A percentile compares a stretch with the other conserved stretches of the same genome.
Conservation (phyloP, 1,284 basidiomycete species). For the Fomitopsis pinicola region DNA sequence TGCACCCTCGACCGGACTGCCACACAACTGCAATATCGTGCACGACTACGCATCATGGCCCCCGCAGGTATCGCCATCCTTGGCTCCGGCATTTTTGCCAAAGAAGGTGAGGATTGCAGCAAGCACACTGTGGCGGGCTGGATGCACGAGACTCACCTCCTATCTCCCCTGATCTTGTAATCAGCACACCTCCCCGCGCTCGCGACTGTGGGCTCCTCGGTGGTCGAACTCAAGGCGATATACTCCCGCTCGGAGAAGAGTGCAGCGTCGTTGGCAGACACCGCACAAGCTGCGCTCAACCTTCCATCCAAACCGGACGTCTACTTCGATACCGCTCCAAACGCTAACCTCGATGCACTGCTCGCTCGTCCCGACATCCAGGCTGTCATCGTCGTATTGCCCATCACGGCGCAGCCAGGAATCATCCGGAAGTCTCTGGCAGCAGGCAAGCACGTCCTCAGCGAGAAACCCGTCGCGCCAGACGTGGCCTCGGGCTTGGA, state of each 20-base stretch:
- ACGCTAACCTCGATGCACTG: constrained; percentile 56
- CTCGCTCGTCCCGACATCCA: constrained; percentile 63
- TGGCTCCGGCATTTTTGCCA: constrained; percentile 72
- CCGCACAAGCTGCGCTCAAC: constrained; percentile 39
- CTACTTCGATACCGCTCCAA: constrained; percentile 50
- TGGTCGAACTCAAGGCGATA: constrained; percentile 57
- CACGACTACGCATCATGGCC: constrained; percentile 17
- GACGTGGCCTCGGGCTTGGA: constrained; percentile 59
- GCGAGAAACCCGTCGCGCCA: constrained; percentile 82
- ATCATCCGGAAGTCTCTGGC: constrained; percentile 58
- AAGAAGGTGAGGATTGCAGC: constrained; percentile 46
- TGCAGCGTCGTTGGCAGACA: constrained; percentile 45
- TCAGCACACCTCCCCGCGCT: constrained; percentile 75
- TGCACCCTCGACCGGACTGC: not conserved
- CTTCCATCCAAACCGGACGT: constrained; percentile 40
- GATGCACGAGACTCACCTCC: not conserved
- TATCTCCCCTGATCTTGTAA: constrained; percentile 6
- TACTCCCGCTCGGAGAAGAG: constrained; percentile 77
- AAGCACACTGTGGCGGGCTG: not conserved
- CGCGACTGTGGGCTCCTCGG: constrained; percentile 39
- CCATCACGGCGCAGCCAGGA: constrained; percentile 70
- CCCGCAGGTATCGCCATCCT: constrained; percentile 50
- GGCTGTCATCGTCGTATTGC: constrained; percentile 73
- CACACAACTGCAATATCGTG: not conserved
- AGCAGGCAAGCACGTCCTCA: constrained; percentile 82